Base-by-base conservation (phyloP, 768 basidiomycete species). In the Leccinum arenicola region DNA sequence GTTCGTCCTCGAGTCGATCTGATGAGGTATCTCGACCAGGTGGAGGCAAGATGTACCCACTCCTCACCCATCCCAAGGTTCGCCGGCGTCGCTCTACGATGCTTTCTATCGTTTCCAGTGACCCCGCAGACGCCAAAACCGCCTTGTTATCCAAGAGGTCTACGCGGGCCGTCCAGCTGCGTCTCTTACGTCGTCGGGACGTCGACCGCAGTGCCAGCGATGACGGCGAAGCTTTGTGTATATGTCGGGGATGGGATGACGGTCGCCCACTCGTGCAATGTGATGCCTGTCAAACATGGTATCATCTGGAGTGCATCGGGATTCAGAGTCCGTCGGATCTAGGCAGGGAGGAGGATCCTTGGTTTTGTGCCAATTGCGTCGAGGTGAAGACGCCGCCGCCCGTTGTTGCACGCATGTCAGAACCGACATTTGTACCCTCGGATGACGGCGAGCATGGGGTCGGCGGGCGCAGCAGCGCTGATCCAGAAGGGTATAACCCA, bases 181-280 rank as follows among this genome's bases (percentile, higher is more conserved):
- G 86, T 23, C 70, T 75, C 49, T 57, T 69, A 49, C 73, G 70
- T 35, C 79, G 81, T 59, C 75, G 78, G 60, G 73, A 77, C 61
- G 69, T 79, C 64, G 64, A 63, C 29, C 63, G 50, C 36, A 31
- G 31, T 35, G 74, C 75, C 6, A 76, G 75, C 11, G 78, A 78
- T 12, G 81, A 81, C 6, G 81, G 80, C 11, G 82, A 82, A 51
- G 71, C 80, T 17, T 66, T 85, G 17, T 93, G 91, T 68, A 77
- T 88, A 27, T 93, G 91, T 68, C 73, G 76, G 47, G 86, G 84
- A 17, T 76, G 74, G 53, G 86, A 89, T 64, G 87, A 91, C 59
- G 90, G 87, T 4, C 77, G 86, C n/a, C 82, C 85, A 58, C 78
- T 90, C 50, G 92, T 93, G 33, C 91, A 92, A 66, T 94, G 91